A percentile compares a stretch with the other conserved stretches of the same genome.
Evolutionary conservation across 805 yeast species (phyloP).

Genomic region (Metschnikowia corniflorae): DNA sequence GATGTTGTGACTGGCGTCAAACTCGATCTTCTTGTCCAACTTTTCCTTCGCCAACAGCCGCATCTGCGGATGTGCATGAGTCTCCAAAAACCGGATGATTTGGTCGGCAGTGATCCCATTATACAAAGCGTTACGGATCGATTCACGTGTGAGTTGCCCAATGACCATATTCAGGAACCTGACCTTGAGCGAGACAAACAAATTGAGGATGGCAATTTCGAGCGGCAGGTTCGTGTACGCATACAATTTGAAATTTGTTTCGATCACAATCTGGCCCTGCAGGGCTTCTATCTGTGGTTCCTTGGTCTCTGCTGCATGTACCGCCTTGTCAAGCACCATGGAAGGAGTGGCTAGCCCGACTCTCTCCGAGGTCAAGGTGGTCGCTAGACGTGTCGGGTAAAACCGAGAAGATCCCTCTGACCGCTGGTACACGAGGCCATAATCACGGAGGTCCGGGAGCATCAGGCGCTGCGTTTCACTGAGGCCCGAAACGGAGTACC

Average conservation of each 20-base stretch:
- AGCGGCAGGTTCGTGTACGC: slow-evolving; percentile 92
- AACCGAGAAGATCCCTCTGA: slow-evolving; percentile 56
- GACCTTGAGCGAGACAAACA: slow-evolving; percentile 81
- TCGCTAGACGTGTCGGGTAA: slow-evolving; percentile 88
- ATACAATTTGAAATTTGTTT: slow-evolving; percentile 89
- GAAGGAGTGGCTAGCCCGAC: slow-evolving; percentile 70
- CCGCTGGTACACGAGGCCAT: slow-evolving; percentile 77
- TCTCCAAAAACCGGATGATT: slow-evolving; percentile 79
- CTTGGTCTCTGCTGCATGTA: slow-evolving; percentile 26
- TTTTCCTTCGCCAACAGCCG: slow-evolving; percentile 66
- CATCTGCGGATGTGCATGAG: slow-evolving; percentile 95
- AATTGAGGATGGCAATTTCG: slow-evolving; percentile 86
- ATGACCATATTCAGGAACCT: slow-evolving; percentile 90
- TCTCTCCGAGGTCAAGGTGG: slow-evolving; percentile 83
- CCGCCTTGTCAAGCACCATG: slow-evolving; percentile 67
- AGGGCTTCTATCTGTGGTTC: slow-evolving; percentile 21
- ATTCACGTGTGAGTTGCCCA: slow-evolving; percentile 90
- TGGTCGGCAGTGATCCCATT: slow-evolving; percentile 96
- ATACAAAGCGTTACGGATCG: slow-evolving; percentile 74
- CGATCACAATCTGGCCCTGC: slow-evolving; percentile 77
- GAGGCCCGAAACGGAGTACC: slow-evolving; percentile 67
- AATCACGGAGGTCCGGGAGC: slow-evolving; percentile 87
- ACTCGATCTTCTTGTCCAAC: slow-evolving; percentile 62
- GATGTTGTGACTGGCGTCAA: slow-evolving; percentile 49
- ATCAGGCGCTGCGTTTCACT: slow-evolving; percentile 79